These are phyloP conservation scores for Priceomyces melissophilus DNA, from an alignment of 805 yeast genomes.

Conservation along the genomic window DNA sequence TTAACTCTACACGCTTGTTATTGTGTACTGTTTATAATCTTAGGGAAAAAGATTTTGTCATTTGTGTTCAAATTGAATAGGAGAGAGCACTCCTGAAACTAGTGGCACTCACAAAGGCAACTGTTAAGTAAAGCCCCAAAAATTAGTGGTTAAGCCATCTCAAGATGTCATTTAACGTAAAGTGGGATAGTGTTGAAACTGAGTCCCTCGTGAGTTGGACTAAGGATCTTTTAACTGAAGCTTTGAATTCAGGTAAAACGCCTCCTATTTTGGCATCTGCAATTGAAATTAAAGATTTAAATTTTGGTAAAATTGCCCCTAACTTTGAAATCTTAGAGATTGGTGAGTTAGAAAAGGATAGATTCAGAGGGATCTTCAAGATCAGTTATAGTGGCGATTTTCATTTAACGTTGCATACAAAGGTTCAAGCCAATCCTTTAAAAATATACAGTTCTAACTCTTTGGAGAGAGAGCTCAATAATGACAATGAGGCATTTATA, in stretches of 20 bases:
- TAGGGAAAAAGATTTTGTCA: too few species aligned
- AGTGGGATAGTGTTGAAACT: constrained; percentile 72
- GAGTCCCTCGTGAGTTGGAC: constrained; percentile 62
- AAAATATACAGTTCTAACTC: constrained; percentile 56
- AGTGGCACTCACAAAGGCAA: too few species aligned
- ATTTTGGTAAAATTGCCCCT: constrained; percentile 75
- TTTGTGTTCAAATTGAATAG: too few species aligned
- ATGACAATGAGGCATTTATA: constrained; percentile 41
- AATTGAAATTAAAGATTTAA: constrained; percentile 63
- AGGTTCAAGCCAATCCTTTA: constrained; percentile 81
- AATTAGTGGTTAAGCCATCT: background rate
- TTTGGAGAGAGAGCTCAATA: constrained; percentile 30
- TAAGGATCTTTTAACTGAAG: constrained; percentile 61
- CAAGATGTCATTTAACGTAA: constrained; percentile 70
- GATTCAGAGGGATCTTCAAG: constrained; percentile 80
- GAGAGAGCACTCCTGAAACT: too few species aligned
- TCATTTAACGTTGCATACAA: constrained; percentile 67
- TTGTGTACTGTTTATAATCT: too few species aligned
- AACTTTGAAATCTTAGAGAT: constrained; percentile 74
- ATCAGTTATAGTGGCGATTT: constrained; percentile 75
- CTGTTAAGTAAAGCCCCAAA: too few species aligned
- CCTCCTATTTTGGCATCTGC: constrained; percentile 70
- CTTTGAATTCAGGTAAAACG: constrained; percentile 68
- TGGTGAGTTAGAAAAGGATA: constrained; percentile 73
- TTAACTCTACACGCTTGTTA: too few species aligned